phyloP scores from a whole-genome alignment of 2,329 filamentous ascomycete genomes.

The Laburnicola sp. region DNA sequence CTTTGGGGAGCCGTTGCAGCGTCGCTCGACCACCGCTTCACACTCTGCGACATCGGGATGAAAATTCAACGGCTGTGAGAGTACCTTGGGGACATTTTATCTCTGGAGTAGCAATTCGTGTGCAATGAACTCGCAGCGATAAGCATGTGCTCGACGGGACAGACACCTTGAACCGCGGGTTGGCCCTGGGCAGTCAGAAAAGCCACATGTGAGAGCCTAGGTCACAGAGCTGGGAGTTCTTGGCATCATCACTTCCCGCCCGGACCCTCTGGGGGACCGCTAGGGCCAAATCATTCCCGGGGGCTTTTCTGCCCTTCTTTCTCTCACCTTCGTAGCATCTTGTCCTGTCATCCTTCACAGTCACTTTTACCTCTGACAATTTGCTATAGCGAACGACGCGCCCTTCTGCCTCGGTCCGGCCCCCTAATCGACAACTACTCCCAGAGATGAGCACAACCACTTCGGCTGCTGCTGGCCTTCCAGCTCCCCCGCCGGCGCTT shows the following conservation, averaged over 20 bases:
- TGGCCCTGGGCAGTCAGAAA: background rate
- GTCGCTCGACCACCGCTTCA: constrained; percentile 1
- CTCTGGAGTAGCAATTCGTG: background rate
- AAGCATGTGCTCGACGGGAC: too few species aligned
- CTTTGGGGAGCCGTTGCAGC: constrained; percentile 2
- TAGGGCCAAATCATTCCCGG: constrained; percentile 19
- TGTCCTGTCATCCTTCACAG: constrained; percentile 2
- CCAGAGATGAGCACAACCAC: constrained; percentile 56
- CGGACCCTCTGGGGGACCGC: constrained; percentile 19
- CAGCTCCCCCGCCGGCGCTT: constrained; percentile 60
- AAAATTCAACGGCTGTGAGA: background rate
- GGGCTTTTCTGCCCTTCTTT: constrained; percentile 10
- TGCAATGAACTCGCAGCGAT: too few species aligned
- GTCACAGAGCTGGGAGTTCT: background rate
- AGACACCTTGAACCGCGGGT: background rate
- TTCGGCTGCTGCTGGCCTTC: constrained; percentile 50
- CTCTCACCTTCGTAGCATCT: background rate
- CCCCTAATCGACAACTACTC: constrained; percentile 59
- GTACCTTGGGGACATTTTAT: background rate
- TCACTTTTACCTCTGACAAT: constrained; percentile 14
- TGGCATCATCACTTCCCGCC: constrained; percentile 3
- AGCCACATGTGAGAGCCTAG: background rate
- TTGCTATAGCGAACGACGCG: constrained; percentile 74
- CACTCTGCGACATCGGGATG: background rate
- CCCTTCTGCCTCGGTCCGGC: constrained; percentile 97